Evolutionary conservation across 495 filamentous ascomycete genomes (phyloP).

Genomic region (Emericellopsis terricola): DNA sequence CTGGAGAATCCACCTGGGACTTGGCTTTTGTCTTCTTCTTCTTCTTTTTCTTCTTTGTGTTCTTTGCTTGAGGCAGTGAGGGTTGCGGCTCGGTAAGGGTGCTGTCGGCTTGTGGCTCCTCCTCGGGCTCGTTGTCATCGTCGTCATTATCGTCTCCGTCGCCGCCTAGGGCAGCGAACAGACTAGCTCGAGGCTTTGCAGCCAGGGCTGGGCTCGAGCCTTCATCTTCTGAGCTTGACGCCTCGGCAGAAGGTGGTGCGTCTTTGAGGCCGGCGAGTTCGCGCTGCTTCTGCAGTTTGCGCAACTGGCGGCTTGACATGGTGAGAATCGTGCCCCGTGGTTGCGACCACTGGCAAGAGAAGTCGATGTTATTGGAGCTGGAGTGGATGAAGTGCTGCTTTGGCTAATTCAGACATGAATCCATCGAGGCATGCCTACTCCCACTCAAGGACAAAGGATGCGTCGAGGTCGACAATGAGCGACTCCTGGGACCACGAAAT

Average conservation of each 20-base stretch:
- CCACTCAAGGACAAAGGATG: no score
- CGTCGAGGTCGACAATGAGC: no score
- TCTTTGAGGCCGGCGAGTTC: conserved; percentile 16
- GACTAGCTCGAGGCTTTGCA: conserved; percentile 18
- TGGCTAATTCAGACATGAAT: no score
- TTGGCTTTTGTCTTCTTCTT: conserved; percentile 41
- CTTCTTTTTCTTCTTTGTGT: conserved; percentile 34
- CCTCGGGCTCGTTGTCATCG: conserved; percentile 30
- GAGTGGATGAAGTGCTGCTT: no score
- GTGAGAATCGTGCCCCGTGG: conserved; percentile 7
- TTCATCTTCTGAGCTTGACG: no score
- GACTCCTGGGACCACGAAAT: no score
- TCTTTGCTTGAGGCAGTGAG: conserved; percentile 27
- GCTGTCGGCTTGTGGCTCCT: conserved; percentile 20
- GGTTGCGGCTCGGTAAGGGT: conserved; percentile 17
- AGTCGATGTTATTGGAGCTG: no score
- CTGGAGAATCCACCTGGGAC: conserved; percentile 8
- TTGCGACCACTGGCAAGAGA: no score
- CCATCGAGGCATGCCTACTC: no score
- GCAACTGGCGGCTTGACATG: conserved; percentile 70
- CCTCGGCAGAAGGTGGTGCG: no score
- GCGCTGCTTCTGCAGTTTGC: conserved; percentile 59
- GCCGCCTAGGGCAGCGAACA: conserved; percentile 29
- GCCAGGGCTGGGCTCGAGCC: conserved; percentile 14
- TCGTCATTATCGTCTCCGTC: conserved; percentile 20